Base-by-base conservation (phyloP, 805 yeast species). In the Saccharomycopsis oosterbeekiorum region DNA sequence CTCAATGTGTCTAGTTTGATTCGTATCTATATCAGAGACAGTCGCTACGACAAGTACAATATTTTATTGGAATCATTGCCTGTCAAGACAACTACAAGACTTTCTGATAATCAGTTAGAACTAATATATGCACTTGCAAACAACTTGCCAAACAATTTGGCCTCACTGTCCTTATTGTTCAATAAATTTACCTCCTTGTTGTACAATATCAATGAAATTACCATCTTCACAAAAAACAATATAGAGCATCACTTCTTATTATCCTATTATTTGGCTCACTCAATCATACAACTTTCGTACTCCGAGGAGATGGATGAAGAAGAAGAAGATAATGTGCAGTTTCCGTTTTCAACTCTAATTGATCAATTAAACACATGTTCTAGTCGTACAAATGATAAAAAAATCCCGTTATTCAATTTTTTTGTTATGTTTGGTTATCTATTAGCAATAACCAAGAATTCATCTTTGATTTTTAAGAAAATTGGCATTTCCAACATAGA, bases 401-500 rank as follows among this genome's bases (percentile, higher is more conserved):
- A 56, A 8, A n/a, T 14, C 10, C 58, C 60, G 37, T 58, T 62
- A 40, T 36, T 19, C 9, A 19, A 26, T 29, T 62, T 50, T 53
- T 60, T 62, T 41, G 55, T 56, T 6, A 37, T 62, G 43, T 62
- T 62, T 53, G 65, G 63, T 11, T 58, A 58, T 29, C 10, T 59
- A 11, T 58, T 58, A 12, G 57, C 65, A 15, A 36, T 62, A 21
- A 17, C 60, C 14, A 36, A 60, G 17, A 55, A 58, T 50, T 36
- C 65, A 10, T 37, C 40, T 14, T 58, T 60, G 37, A 21, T 58
- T 36, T 43, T 60, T 50, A 4, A 14, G 15, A 40, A 6, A 24
- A 55, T 55, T 19, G 42, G 26, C 4, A 19, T 41, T 14, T 24
- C 42, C 11, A 39, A 41, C 29, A 19, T 50, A 43, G 29, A 55